These are phyloP conservation scores for Umbelopsis sp. DNA, from an alignment of 192 early-diverging fungal species.

Conservation along the genomic window DNA sequence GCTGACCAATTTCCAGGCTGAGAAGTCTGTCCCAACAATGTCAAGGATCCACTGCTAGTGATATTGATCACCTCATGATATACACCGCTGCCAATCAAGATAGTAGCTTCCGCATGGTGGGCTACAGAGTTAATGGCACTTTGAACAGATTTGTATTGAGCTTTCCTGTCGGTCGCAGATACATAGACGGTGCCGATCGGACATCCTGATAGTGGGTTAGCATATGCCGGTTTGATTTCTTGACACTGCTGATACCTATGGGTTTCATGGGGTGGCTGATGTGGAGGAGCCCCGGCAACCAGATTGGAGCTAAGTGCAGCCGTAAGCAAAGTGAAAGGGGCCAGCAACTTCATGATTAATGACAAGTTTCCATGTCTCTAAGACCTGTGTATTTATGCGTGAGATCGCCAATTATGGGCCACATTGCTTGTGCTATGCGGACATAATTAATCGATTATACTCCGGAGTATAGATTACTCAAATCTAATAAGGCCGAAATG, in stretches of 20 bases:
- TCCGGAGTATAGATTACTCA: too few relatives aligned
- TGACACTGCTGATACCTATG: slow-evolving; percentile 1
- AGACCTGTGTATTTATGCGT: background rate
- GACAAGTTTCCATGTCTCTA: too few relatives aligned
- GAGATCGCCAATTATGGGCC: too few relatives aligned
- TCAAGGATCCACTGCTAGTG: slow-evolving; percentile 3
- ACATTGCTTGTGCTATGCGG: too few relatives aligned
- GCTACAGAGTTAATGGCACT: slow-evolving; percentile 6
- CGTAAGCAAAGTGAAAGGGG: background rate
- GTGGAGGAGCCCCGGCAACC: background rate
- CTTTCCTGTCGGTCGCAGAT: slow-evolving; percentile 11
- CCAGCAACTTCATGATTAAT: slow-evolving; percentile 2
- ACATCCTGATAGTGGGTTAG: slow-evolving; percentile 1
- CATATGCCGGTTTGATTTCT: background rate
- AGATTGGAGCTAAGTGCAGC: background rate
- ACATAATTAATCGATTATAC: too few relatives aligned
- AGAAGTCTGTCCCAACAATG: slow-evolving; percentile 11
- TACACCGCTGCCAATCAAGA: slow-evolving; percentile 8
- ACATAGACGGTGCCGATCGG: slow-evolving; percentile 11
- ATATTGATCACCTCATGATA: slow-evolving; percentile 9
- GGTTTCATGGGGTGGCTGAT: background rate
- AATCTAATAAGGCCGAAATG: too few relatives aligned
- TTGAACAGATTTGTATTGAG: background rate
- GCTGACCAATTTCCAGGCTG: slow-evolving; percentile 23
- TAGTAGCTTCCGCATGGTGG: slow-evolving; percentile 9